Evolutionary conservation across 306 rosid genomes (phyloP).

Genomic region (Arachis stenosperma): DNA sequence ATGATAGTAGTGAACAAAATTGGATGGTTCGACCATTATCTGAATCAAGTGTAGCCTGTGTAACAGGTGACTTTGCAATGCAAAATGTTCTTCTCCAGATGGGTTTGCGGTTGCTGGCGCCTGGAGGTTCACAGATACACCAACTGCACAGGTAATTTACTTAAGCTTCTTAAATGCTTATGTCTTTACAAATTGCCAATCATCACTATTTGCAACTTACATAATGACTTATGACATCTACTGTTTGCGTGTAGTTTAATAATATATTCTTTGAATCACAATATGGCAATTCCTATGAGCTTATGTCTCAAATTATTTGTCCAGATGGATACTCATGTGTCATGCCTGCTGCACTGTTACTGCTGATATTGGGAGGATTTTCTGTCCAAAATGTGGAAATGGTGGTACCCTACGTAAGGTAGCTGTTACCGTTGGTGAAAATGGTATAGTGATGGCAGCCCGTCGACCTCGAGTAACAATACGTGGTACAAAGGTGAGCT

Average conservation of each 20-base stretch:
- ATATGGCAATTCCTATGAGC: conserved; percentile 2
- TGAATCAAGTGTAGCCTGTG: conserved; percentile 88
- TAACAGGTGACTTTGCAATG: conserved; percentile 94
- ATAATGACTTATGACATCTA: not conserved
- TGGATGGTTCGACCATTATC: conserved; percentile 91
- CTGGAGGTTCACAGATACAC: conserved; percentile 89
- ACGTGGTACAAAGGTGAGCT: conserved; percentile 93
- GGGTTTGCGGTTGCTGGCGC: conserved; percentile 92
- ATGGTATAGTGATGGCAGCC: conserved; percentile 76
- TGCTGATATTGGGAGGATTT: conserved; percentile 82
- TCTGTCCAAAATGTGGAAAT: conserved; percentile 97
- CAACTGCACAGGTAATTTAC: conserved; percentile 75
- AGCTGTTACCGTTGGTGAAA: conserved; percentile 97
- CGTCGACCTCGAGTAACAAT: conserved; percentile 71
- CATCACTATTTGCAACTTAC: not conserved
- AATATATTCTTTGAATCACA: not conserved
- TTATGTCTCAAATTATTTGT: conserved; percentile 35
- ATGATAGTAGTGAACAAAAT: conserved; percentile 78
- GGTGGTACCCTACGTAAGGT: conserved; percentile 98
- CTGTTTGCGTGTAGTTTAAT: not conserved
- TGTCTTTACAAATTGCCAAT: not conserved
- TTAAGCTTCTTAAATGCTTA: conserved; percentile 16
- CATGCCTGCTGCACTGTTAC: conserved; percentile 90
- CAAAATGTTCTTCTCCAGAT: conserved; percentile 96
- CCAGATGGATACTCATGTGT: conserved; percentile 94